Base-by-base conservation (phyloP, 2,329 filamentous ascomycete genomes). In the Talaromyces atroroseus region DNA sequence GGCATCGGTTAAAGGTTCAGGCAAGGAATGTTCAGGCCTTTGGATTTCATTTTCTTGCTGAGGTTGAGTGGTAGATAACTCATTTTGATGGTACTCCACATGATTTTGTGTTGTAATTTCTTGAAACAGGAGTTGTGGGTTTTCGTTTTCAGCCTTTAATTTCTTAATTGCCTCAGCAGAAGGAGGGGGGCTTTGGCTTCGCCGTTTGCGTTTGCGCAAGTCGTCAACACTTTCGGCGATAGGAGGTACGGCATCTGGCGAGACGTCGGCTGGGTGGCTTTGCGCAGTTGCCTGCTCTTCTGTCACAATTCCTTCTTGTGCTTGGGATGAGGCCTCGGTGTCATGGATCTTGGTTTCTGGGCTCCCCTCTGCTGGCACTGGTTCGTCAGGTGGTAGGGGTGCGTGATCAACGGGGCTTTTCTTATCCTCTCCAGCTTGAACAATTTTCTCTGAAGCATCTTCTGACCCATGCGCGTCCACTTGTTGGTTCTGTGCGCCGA, bases 121-220 rank as follows among this genome's bases (percentile, higher is more conserved):
- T 21, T 69, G 64, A 42, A 68, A 49, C 10, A 66, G 51, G 16
- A 68, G 67, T 14, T 54, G 60, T 5, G 71, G 67, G 14, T 77
- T 72, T 61, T 78, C 76, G 8, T 76, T 70, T 55, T 79, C 75
- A 49, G 78, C 71, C 61, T 79, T 80, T 11, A 77, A 72, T 59
- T 80, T 83, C 67, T 87, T 87, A 49, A 79, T 70, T 14, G 81
- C 79, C 56, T 83, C 78, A 23, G 76, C 72, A 10, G 76, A 79
- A 8, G 81, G 81, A 20, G 80, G 75, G 36, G 85, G 86, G 56
- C 80, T 88, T 56, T 78, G 76, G 45, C 84, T 89, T 63, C 84
- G 79, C 63, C 85, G 82, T 69, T 88, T 89, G 59, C 86, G 79
- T 70, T 86, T 88, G 63, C 82, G 82, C 42, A 75, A 75, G 62